Percentiles rank a stretch among this genome's conserved stretches.
phyloP scores from a whole-genome alignment of 2,329 filamentous ascomycete species.

The Aspergillus fumigatiaffinis region DNA sequence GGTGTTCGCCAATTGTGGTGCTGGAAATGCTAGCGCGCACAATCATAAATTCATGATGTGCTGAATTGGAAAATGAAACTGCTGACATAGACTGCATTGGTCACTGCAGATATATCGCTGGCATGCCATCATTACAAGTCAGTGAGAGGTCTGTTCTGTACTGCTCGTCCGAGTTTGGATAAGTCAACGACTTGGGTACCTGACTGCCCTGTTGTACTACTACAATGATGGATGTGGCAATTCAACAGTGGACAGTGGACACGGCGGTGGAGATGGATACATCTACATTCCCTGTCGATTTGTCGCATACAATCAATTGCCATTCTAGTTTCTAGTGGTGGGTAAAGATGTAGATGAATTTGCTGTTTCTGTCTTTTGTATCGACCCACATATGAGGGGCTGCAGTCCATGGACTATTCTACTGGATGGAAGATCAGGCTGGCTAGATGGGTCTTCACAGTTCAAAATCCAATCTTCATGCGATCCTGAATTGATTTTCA shows the following conservation, averaged over 20 bases:
- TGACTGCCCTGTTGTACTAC: neutral
- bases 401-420: neutral
- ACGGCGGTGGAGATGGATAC: neutral
- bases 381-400: neutral
- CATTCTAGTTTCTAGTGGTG: neutral
- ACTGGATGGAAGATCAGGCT: neutral
- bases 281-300: neutral
- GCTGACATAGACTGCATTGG: neutral
- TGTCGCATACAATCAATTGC: neutral
- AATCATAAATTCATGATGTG: neutral
- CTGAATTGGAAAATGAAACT: neutral
- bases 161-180: neutral
- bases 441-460: neutral
- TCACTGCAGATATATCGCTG: neutral
- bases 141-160: neutral
- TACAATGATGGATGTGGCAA: neutral
- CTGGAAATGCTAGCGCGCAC: neutral
- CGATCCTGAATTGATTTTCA: neutral
- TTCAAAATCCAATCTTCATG: neutral
- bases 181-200: neutral
- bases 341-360: neutral
- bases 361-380: neutral
- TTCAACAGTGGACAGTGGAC: neutral
- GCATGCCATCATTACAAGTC: neutral
- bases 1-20: neutral